These are phyloP conservation scores for Chaetoceros tenuissimus DNA, from an alignment of 108 stramenopile genomes.

Conservation along the genomic window DNA sequence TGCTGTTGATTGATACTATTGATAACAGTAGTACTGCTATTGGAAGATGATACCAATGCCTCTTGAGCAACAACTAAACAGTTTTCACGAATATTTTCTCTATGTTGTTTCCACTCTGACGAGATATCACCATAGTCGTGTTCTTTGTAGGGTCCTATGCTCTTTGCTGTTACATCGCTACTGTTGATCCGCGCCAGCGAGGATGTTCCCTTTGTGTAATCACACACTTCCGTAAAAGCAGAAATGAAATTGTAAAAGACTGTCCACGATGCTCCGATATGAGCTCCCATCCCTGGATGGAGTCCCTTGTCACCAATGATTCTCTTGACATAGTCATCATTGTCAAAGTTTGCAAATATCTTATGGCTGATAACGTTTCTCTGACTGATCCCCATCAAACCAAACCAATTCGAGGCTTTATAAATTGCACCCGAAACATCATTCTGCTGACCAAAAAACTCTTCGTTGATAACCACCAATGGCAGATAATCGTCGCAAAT, in stretches of 20 bases:
- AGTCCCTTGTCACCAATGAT: not conserved
- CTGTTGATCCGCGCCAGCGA: too few species aligned
- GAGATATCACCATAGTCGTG: too few species aligned
- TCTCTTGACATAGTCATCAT: not conserved
- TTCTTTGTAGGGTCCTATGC: too few species aligned
- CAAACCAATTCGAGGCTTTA: constrained; percentile 5
- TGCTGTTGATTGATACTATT: too few species aligned
- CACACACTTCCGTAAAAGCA: constrained; percentile 11
- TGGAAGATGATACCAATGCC: too few species aligned
- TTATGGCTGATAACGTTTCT: constrained; percentile 3
- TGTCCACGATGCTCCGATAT: constrained; percentile 21
- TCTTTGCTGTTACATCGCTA: too few species aligned
- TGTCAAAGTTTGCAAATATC: constrained; percentile 1
- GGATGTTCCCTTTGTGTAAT: too few species aligned
- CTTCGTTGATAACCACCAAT: constrained; percentile 12
- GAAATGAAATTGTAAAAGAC: constrained; percentile 13
- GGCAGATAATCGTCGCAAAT: constrained; percentile 7
- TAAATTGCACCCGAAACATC: not conserved
- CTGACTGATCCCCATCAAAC: constrained; percentile 3
- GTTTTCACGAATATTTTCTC: too few species aligned
- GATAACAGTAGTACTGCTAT: too few species aligned
- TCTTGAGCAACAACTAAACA: too few species aligned
- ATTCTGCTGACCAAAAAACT: not conserved
- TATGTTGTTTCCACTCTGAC: too few species aligned
- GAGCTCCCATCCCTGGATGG: constrained; percentile 16